Evolutionary conservation across 208 protist species (phyloP), one percentile per base, ranked within the genome.

Genomic region (Phytomonas serpens): DNA sequence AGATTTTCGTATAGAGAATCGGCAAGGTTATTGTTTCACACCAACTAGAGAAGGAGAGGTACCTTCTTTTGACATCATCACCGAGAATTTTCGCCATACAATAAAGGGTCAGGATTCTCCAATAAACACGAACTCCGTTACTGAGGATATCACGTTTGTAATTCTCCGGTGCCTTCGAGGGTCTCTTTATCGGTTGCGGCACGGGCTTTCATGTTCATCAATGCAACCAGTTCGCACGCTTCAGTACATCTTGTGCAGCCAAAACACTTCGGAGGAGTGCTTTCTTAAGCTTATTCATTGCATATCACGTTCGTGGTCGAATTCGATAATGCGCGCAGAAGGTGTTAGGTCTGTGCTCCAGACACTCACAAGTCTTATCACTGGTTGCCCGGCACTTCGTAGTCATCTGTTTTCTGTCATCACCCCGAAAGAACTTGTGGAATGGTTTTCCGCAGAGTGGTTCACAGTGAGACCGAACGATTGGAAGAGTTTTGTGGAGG

Each of bases 201-300:
- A 27, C 47, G 23, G 47, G 47, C 47, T 57, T 57, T 57, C 47
- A 19, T 6, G 47, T 27, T 57, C 19, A 6, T 57, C 47, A 23
- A 4, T 57, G 47, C 0, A 57, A 9, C 47, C 47, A 27, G 47
- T 57, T 27, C 47, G 47, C 47, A 57, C 19, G 16, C 19, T 57
- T 0, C 47, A 57, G 19, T 27, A 57, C 47, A 57, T 57, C 47
- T 57, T 57, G 47, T 57, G 47, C 47, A 57, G 23, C 47, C 47
- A 57, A 57, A 57, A 27, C 47, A 57, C 47, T 0, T 57, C 47
- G 4, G 47, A 23, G 19, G 47, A 27, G 19, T 57, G 47, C 27
- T 57, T 57, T 57, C 47, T 57, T 57, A 57, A 57, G 47, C 47
- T 57, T 57, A 57, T 57, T 57, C 5, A 57, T 19, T 57, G 47